Evolutionary conservation across 257 asterid species (phyloP).

Genomic region (Lycium ferocissimum): DNA sequence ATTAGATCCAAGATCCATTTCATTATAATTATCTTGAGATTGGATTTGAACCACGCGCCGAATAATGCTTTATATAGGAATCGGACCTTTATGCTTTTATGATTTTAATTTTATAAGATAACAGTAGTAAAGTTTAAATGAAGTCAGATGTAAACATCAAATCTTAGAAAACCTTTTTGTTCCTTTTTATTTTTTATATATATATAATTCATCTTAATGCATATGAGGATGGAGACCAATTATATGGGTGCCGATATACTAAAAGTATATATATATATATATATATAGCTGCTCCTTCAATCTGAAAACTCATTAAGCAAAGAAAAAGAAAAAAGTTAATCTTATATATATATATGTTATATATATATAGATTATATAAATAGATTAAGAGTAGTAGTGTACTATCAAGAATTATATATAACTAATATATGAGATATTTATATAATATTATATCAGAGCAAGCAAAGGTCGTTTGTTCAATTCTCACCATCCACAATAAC

Average conservation of each 20-base stretch:
- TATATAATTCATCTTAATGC: neutral
- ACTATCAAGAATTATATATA: too few species aligned
- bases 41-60: neutral
- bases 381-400: neutral
- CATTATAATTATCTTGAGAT: neutral
- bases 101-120: neutral
- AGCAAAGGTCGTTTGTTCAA: neutral
- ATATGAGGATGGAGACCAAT: slow-evolving; percentile 34
- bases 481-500: neutral
- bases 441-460: too few species aligned
- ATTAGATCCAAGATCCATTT: too few species aligned
- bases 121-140: neutral
- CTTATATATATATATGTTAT: neutral
- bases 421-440: too few species aligned
- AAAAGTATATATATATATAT: too few species aligned
- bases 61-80: neutral
- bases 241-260: too few species aligned
- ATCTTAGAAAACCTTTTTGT: neutral
- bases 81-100: neutral
- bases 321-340: neutral
- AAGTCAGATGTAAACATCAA: neutral
- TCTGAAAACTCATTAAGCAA: slow-evolving; percentile 29
- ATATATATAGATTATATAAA: too few species aligned
- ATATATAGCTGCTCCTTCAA: slow-evolving; percentile 40
- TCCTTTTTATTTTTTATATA: neutral